phyloP scores from a whole-genome alignment of 164 flowering plant species.

The Nymphaea colorata region DNA sequence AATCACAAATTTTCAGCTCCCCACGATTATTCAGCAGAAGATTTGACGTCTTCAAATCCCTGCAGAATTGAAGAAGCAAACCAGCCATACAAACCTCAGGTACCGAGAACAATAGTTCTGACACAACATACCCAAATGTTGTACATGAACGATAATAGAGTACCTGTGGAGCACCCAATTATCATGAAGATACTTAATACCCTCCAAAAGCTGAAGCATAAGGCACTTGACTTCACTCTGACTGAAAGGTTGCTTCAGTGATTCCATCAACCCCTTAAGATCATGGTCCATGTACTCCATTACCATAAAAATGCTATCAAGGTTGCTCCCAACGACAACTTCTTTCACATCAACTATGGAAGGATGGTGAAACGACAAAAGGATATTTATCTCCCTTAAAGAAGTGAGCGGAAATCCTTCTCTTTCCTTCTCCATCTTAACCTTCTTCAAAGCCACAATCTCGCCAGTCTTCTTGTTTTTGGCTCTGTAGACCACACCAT shows the following conservation, averaged over 20 bases:
- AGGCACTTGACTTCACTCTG: conserved; percentile 68
- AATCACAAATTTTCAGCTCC: conserved; percentile 70
- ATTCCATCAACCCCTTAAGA: conserved; percentile 49
- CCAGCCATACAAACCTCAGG: too few relatives aligned
- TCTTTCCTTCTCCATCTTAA: conserved; percentile 46
- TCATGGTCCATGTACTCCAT: conserved; percentile 88
- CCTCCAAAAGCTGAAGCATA: conserved; percentile 65
- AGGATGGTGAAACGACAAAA: conserved; percentile 49
- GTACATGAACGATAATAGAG: conserved; percentile 6
- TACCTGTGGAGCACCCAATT: conserved; percentile 69
- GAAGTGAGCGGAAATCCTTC: conserved; percentile 66
- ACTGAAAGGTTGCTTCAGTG: conserved; percentile 50
- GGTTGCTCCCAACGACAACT: conserved; percentile 43
- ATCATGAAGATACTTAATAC: conserved; percentile 62
- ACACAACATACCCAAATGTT: conserved; percentile 17
- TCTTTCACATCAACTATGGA: conserved; percentile 59
- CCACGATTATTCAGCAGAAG: conserved; percentile 60
- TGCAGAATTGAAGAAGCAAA: neutral
- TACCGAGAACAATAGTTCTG: too few relatives aligned
- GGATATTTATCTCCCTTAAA: conserved; percentile 71
- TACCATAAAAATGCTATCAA: conserved; percentile 48
- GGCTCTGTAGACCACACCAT: conserved; percentile 65
- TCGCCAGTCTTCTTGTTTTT: conserved; percentile 54
- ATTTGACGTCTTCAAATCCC: conserved; percentile 81
- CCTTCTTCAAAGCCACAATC: conserved; percentile 68